phyloP scores from a whole-genome alignment of 2,329 filamentous ascomycete genomes.

The Xylaria sp. region DNA sequence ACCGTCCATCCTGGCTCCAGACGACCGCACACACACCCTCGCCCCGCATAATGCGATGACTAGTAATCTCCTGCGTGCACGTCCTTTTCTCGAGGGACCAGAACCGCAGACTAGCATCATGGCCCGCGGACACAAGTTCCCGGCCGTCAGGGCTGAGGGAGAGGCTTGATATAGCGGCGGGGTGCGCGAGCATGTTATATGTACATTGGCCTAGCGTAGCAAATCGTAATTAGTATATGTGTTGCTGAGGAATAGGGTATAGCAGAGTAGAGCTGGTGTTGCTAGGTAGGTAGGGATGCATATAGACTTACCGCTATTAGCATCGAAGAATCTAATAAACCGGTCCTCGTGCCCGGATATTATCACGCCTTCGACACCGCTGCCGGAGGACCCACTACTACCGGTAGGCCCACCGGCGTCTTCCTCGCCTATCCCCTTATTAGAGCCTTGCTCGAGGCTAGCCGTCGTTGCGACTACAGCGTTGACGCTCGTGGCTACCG shows the following conservation, averaged over 20 bases:
- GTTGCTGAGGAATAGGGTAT: no score
- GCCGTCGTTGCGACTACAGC: slow-evolving; percentile 86
- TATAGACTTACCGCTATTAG: slow-evolving; percentile 94
- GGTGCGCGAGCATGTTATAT: slow-evolving; percentile 97
- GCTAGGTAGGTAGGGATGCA: no score
- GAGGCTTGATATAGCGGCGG: slow-evolving; percentile 87
- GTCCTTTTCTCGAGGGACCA: slow-evolving; percentile 96
- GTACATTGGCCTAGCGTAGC: slow-evolving; percentile 88
- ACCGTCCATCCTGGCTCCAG: slow-evolving; percentile 93
- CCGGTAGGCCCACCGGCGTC: slow-evolving; percentile 80
- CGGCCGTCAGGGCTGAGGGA: slow-evolving; percentile 91
- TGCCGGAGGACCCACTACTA: slow-evolving; percentile 69
- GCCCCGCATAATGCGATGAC: slow-evolving; percentile 90
- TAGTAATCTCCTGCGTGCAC: slow-evolving; percentile 94
- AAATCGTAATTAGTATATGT: slow-evolving; percentile 17
- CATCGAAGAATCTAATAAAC: slow-evolving; percentile 96
- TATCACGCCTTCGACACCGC: slow-evolving; percentile 87
- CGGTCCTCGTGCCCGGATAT: slow-evolving; percentile 97
- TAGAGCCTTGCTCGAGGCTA: slow-evolving; percentile 75
- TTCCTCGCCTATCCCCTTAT: slow-evolving; percentile 69
- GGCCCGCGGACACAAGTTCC: slow-evolving; percentile 93
- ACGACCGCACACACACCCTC: slow-evolving; percentile 94
- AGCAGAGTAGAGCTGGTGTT: no score
- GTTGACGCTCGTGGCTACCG: slow-evolving; percentile 80
- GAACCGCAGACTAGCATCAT: slow-evolving; percentile 94